These are phyloP conservation scores for Patellifolia procumbens DNA, from an alignment of 179 eudicot genomes.

Conservation along the genomic window DNA sequence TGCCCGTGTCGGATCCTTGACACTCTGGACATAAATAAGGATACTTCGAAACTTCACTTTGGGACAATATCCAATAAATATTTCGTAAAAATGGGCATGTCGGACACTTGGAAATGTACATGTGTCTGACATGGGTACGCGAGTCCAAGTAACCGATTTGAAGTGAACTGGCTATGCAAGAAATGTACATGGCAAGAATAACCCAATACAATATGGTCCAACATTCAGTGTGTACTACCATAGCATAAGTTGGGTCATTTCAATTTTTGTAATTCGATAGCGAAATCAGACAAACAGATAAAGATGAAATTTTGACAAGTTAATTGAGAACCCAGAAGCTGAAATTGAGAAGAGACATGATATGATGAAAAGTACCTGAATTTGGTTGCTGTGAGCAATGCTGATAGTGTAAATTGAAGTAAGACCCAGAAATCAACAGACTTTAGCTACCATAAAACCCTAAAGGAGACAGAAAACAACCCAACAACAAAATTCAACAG, in stretches of 20 bases:
- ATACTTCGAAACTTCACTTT: too few species aligned
- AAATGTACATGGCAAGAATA: not conserved
- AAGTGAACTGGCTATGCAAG: too few species aligned
- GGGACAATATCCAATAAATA: too few species aligned
- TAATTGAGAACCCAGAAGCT: not conserved
- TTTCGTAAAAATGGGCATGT: too few species aligned
- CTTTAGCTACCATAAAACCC: not conserved
- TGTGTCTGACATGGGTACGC: too few species aligned
- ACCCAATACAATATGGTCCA: not conserved
- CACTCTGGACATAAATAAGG: too few species aligned
- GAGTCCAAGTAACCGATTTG: too few species aligned
- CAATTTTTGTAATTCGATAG: not conserved
- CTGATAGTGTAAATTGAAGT: not conserved
- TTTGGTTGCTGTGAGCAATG: too few species aligned
- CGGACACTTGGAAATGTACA: too few species aligned
- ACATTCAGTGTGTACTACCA: not conserved
- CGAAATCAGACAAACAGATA: not conserved
- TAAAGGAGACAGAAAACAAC: not conserved
- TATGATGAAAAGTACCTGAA: too few species aligned
- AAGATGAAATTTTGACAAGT: not conserved
- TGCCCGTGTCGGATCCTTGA: too few species aligned
- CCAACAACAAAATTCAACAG: constrained; percentile 7
- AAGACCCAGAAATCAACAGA: constrained; percentile 7
- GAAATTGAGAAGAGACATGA: not conserved
- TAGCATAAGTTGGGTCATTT: not conserved